Evolutionary conservation across 2,329 filamentous ascomycete genomes (phyloP), one percentile per base, ranked within the genome.

Genomic region (Cladosporium austrohemisphaericum): DNA sequence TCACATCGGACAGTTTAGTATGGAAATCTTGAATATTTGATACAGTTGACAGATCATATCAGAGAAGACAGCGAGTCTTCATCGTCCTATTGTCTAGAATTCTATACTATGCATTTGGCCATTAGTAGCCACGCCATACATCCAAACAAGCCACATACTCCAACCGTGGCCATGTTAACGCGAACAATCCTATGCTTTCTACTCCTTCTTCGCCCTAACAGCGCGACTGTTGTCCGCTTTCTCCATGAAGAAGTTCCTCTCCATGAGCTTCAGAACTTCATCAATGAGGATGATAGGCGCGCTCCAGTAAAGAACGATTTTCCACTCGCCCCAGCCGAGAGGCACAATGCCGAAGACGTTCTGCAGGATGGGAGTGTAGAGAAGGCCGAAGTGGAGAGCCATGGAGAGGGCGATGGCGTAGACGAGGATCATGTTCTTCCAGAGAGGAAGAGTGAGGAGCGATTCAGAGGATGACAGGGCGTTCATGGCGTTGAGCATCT

Each of bases 401-500:
- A 98, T 98, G 31, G 88, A 95, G 55, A 98, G 75, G 9, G 80
- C 77, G 65, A 98, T 95, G 55, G 93, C 94, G 62, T 95, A 95
- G 49, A 98, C 88, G 14, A 98, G 84, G 79, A 95, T 93, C 85
- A 95, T 93, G 74, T 98, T 98, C 66, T 92, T 83, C 92, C 92
- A 96, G n/a, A 98, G 76, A 8, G 91, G 92, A 55, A 98, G 80
- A 2, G 91, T 96, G 49, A 98, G 72, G 10, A 98, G 82, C 13
- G 88, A 95, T 71, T 98, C 93, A 69, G 88, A 95, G 1, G 90
- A 95, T 1, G 90, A 96, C 25, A 98, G 79, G 0, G 92, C 93
- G 66, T 98, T 98, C 86, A 97, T 92, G 60, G 93, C 93, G 72
- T 98, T 98, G 67, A 98, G 81, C 93, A 98, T 98, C 74, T 98